phyloP scores from a whole-genome alignment of 768 basidiomycete species.

The Wakefieldia striispora region DNA sequence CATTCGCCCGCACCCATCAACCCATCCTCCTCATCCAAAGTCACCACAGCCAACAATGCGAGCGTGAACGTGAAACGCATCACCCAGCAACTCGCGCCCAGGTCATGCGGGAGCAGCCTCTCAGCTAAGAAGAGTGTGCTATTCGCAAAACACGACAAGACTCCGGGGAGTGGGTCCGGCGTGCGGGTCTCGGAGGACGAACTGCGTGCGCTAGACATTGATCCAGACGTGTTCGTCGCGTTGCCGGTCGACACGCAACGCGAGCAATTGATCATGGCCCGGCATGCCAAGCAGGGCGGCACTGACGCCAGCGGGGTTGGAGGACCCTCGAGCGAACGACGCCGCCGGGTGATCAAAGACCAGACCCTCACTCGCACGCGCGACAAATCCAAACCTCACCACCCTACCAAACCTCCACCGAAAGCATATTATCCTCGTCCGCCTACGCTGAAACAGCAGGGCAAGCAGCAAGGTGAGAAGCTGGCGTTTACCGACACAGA shows the following conservation, averaged over 20 bases:
- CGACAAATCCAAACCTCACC: constrained; percentile 30
- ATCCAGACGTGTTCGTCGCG: constrained; percentile 63
- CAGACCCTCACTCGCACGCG: constrained; percentile 16
- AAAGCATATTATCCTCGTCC: constrained; percentile 49
- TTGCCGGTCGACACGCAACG: constrained; percentile 68
- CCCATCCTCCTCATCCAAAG: constrained; percentile 11
- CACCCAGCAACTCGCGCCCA: constrained; percentile 62
- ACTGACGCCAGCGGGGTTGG: not conserved
- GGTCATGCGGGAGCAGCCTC: constrained; percentile 37
- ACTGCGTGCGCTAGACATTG: constrained; percentile 65
- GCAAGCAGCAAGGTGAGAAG: constrained; percentile 50
- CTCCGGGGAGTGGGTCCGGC: constrained; percentile 24
- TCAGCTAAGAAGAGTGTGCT: constrained; percentile 38
- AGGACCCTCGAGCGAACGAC: constrained; percentile 37
- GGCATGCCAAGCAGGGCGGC: constrained; percentile 44
- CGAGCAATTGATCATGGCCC: constrained; percentile 66
- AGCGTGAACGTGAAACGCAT: constrained; percentile 59
- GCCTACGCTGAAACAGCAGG: constrained; percentile 56
- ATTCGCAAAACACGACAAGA: constrained; percentile 36
- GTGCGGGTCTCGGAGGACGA: constrained; percentile 54
- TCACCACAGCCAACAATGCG: constrained; percentile 30
- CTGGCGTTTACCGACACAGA: constrained; percentile 58
- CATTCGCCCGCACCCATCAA: not conserved
- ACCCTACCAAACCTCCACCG: constrained; percentile 51
- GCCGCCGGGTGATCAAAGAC: constrained; percentile 51